Conservation (phyloP, 2,329 filamentous ascomycete genomes). For the Paecilomyces formosus region DNA sequence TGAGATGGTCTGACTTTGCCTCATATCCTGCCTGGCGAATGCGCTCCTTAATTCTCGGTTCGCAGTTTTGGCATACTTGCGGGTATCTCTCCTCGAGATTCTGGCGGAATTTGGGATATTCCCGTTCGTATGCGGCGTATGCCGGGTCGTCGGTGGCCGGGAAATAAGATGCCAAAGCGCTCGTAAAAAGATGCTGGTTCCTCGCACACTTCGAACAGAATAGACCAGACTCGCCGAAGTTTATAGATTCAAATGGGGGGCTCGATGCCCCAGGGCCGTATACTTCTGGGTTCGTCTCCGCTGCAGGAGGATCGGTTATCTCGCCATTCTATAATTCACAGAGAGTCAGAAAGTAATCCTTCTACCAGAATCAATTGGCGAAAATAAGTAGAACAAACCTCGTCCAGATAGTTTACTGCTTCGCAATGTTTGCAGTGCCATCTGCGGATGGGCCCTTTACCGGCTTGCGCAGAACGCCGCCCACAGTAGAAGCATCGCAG, state of each 20-base stretch:
- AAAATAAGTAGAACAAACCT: constrained; percentile 48
- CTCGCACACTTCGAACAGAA: constrained; percentile 76
- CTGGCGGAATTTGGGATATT: constrained; percentile 62
- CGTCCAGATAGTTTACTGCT: constrained; percentile 80
- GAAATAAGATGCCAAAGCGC: constrained; percentile 72
- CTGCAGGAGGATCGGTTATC: constrained; percentile 75
- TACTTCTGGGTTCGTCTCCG: constrained; percentile 42
- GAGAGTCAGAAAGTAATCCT: constrained; percentile 14
- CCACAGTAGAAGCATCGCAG: constrained; percentile 82
- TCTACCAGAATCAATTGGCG: neutral
- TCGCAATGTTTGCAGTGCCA: constrained; percentile 76
- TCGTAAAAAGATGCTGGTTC: constrained; percentile 77
- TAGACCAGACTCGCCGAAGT: constrained; percentile 32
- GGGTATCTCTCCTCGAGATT: constrained; percentile 78
- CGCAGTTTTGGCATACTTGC: constrained; percentile 76
- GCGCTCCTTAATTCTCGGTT: constrained; percentile 61
- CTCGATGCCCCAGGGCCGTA: constrained; percentile 28
- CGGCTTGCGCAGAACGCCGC: constrained; percentile 53
- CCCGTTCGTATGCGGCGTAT: constrained; percentile 60
- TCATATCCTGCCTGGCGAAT: constrained; percentile 68
- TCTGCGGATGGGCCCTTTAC: constrained; percentile 51
- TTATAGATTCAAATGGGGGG: constrained; percentile 38
- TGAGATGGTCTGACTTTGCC: constrained; percentile 73
- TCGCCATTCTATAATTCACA: constrained; percentile 60
- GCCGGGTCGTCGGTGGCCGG: constrained; percentile 58